A percentile compares a stretch with the other conserved stretches of the same genome.
Conservation (phyloP, 441 rosid genomes). For the Lepidium campestre region DNA sequence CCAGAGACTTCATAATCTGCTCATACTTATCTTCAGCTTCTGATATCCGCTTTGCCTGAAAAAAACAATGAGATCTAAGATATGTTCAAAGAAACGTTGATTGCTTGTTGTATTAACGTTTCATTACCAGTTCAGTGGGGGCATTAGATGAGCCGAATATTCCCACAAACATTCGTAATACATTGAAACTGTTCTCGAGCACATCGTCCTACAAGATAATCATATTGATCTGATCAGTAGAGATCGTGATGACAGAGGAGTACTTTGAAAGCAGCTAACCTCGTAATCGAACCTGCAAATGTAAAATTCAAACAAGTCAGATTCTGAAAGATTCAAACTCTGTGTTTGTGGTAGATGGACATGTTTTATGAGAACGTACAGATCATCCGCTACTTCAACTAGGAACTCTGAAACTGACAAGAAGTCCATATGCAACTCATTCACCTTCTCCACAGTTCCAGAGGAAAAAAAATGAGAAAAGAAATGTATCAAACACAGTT, state of each 20-base stretch:
- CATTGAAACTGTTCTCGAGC: slow-evolving; percentile 68
- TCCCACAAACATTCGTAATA: slow-evolving; percentile 72
- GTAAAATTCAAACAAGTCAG: slow-evolving; percentile 12
- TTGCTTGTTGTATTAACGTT: background rate
- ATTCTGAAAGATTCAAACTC: background rate
- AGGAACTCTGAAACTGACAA: slow-evolving; percentile 76
- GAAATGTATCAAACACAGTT: background rate
- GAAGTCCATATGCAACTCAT: slow-evolving; percentile 84
- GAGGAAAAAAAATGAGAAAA: slow-evolving; percentile 25
- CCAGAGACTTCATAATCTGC: slow-evolving; percentile 43
- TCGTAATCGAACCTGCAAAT: slow-evolving; percentile 77
- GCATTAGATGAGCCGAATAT: slow-evolving; percentile 66
- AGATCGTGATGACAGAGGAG: background rate
- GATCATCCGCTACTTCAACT: slow-evolving; percentile 86
- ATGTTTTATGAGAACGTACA: slow-evolving; percentile 37
- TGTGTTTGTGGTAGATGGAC: slow-evolving; percentile 21
- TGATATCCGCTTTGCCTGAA: slow-evolving; percentile 58
- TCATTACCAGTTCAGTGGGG: slow-evolving; percentile 61
- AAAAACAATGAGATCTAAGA: background rate
- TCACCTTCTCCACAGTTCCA: slow-evolving; percentile 55
- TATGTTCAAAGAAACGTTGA: background rate
- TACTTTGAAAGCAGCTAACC: slow-evolving; percentile 29
- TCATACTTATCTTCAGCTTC: slow-evolving; percentile 75
- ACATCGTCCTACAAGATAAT: slow-evolving; percentile 65
- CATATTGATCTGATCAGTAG: background rate